Evolutionary conservation across 352 stramenopile species (phyloP).

Genomic region (Blastocystis sp.): DNA sequence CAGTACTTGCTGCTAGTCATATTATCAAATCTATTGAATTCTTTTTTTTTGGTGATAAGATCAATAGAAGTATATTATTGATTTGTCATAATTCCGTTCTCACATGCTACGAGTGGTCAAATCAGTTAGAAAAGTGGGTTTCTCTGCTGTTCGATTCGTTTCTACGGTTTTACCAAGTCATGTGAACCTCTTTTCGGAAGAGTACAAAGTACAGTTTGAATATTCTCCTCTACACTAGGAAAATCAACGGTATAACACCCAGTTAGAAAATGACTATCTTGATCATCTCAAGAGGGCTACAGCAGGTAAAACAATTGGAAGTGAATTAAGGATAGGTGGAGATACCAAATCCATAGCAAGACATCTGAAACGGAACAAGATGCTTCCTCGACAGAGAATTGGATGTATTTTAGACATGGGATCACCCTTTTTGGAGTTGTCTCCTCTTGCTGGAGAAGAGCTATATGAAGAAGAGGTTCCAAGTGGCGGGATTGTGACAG

Average conservation of each 20-base stretch:
- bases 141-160: not conserved
- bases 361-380: conserved; percentile 74
- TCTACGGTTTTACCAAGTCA: conserved; percentile 13
- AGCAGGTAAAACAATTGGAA: not conserved
- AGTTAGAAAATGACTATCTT: conserved; percentile 14
- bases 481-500: conserved; percentile 79
- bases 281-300: not conserved
- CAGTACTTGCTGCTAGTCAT: no score
- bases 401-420: conserved; percentile 83
- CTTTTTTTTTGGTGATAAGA: no score
- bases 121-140: not conserved
- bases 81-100: not conserved
- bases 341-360: conserved; percentile 71
- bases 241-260: not conserved
- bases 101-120: not conserved
- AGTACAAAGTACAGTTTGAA: not conserved
- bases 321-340: conserved; percentile 66
- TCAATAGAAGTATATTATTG: no score
- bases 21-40: no score
- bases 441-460: conserved; percentile 75
- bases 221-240: not conserved
- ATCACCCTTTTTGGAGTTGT: conserved; percentile 89
- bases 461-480: conserved; percentile 77
- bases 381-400: conserved; percentile 83
- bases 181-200: not conserved